A percentile compares a stretch with the other conserved stretches of the same genome.
Conservation (phyloP, 805 yeast genomes). For the Cyberlindnera veronae region DNA sequence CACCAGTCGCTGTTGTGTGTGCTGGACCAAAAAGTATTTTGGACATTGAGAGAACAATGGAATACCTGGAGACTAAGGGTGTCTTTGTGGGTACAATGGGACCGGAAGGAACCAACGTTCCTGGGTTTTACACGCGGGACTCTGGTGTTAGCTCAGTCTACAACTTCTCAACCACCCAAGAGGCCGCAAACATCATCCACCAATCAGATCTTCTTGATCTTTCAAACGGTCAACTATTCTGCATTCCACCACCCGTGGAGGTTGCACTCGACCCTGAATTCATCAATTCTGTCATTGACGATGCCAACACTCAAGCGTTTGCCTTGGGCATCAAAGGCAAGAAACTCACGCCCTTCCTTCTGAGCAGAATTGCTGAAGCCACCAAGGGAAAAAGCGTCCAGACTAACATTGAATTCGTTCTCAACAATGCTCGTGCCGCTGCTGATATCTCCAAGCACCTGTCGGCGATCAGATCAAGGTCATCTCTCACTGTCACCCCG, state of each 20-base stretch:
- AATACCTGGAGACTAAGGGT: constrained; percentile 86
- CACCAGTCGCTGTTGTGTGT: constrained; percentile 87
- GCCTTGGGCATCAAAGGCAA: constrained; percentile 59
- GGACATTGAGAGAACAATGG: constrained; percentile 78
- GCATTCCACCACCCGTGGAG: constrained; percentile 75
- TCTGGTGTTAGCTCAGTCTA: constrained; percentile 74
- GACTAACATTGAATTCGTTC: constrained; percentile 71
- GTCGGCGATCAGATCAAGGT: not conserved
- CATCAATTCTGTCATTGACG: constrained; percentile 53
- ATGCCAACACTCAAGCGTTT: constrained; percentile 57
- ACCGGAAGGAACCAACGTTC: constrained; percentile 51
- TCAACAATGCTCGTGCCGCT: constrained; percentile 70
- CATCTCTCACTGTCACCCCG: not conserved
- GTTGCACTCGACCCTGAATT: constrained; percentile 52
- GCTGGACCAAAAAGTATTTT: constrained; percentile 87
- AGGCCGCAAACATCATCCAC: constrained; percentile 63
- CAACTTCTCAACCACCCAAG: constrained; percentile 45
- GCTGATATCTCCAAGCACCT: constrained; percentile 55
- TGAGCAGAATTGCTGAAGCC: constrained; percentile 58
- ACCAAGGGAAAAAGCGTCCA: constrained; percentile 69
- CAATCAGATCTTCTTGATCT: constrained; percentile 47
- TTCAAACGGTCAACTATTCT: constrained; percentile 68
- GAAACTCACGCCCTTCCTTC: constrained; percentile 72
- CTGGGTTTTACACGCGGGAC: constrained; percentile 79
- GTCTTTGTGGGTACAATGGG: constrained; percentile 75